Evolutionary conservation across 495 filamentous ascomycete genomes (phyloP).

Genomic region (Aspergillus hancockii): DNA sequence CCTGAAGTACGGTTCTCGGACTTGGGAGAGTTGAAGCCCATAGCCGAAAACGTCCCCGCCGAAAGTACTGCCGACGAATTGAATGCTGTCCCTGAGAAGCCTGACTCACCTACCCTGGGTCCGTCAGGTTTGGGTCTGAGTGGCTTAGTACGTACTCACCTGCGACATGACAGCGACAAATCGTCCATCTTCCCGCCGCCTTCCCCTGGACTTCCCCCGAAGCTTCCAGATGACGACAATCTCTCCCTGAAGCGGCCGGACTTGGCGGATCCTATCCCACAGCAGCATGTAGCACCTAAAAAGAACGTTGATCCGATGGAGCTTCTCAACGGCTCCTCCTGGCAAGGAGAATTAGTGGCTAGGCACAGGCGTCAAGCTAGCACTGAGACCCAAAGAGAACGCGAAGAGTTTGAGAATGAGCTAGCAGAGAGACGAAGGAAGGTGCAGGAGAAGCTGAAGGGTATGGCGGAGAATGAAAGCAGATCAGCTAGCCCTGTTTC

Average conservation of each 20-base stretch:
- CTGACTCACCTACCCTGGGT: slow-evolving; percentile 81
- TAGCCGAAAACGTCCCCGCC: slow-evolving; percentile 35
- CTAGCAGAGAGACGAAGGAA: slow-evolving; percentile 74
- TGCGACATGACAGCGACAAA: slow-evolving; percentile 76
- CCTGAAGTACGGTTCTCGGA: slow-evolving; percentile 47
- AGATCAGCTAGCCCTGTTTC: slow-evolving; percentile 52
- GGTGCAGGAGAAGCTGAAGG: slow-evolving; percentile 79
- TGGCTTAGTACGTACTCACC: slow-evolving; percentile 81
- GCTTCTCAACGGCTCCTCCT: slow-evolving; percentile 33
- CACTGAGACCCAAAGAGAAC: slow-evolving; percentile 63
- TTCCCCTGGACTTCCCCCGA: slow-evolving; percentile 35
- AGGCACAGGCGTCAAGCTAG: slow-evolving; percentile 55
- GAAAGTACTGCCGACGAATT: slow-evolving; percentile 18
- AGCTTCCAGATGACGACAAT: slow-evolving; percentile 8
- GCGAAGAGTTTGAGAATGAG: slow-evolving; percentile 77
- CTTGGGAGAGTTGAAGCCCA: slow-evolving; percentile 44
- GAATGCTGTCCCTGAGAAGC: slow-evolving; percentile 35
- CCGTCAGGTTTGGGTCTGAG: slow-evolving; percentile 67
- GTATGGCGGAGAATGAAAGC: slow-evolving; percentile 67
- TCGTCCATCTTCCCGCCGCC: slow-evolving; percentile 72
- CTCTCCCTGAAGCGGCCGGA: not conserved
- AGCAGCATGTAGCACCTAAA: not conserved
- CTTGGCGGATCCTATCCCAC: not conserved
- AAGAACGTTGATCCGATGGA: slow-evolving; percentile 6
- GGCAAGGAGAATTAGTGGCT: slow-evolving; percentile 34